Evolutionary conservation across 1,284 basidiomycete genomes (phyloP).

Genomic region (Rhodotorula sp.): DNA sequence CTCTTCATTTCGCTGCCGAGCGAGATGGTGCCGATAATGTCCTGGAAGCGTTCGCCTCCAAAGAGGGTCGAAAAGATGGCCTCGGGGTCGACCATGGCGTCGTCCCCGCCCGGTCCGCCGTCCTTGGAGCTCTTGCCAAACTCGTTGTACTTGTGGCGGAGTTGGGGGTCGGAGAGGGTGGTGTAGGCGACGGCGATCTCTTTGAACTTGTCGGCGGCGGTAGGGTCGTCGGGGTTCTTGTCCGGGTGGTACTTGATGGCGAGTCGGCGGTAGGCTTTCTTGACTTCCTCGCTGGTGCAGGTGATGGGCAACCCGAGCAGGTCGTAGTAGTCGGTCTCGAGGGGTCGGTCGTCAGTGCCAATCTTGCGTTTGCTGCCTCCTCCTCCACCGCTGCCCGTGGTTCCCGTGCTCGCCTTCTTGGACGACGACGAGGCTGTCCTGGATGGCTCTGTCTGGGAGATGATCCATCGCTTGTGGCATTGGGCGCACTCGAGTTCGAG

Average conservation of each 20-base stretch:
- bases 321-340: slow-evolving; percentile 85
- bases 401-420: slow-evolving; percentile 21
- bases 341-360: slow-evolving; percentile 75
- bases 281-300: slow-evolving; percentile 81
- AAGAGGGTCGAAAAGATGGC: slow-evolving; percentile 94
- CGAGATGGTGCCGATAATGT: slow-evolving; percentile 59
- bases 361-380: slow-evolving; percentile 39
- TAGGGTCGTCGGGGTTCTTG: slow-evolving; percentile 88
- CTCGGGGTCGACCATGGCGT: slow-evolving; percentile 63
- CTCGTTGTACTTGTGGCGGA: slow-evolving; percentile 51
- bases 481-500: slow-evolving; percentile 46
- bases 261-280: slow-evolving; percentile 93
- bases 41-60: slow-evolving; percentile 52
- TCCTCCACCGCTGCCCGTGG: slow-evolving; percentile 9
- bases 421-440: neutral
- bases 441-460: slow-evolving; percentile 39
- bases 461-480: slow-evolving; percentile 61
- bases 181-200: slow-evolving; percentile 50
- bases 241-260: slow-evolving; percentile 54
- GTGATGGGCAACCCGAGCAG: slow-evolving; percentile 68
- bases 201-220: slow-evolving; percentile 70
- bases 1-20: slow-evolving; percentile 96
- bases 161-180: slow-evolving; percentile 72
- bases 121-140: slow-evolving; percentile 40
- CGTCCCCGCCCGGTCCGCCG: slow-evolving; percentile 14